Base-by-base conservation (phyloP, 345 rosid genomes). In the Viola odorata region DNA sequence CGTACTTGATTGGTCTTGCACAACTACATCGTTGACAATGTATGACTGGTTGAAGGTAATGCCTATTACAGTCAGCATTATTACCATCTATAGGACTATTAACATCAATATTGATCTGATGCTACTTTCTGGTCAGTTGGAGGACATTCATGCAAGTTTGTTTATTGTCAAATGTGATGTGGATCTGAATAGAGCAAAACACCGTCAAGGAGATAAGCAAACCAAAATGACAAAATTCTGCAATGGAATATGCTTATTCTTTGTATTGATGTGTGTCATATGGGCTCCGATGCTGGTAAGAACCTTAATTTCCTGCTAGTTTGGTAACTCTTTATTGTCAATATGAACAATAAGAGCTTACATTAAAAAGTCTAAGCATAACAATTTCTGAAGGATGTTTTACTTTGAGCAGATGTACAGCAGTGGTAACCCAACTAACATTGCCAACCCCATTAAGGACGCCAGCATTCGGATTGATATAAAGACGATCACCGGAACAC, bases 251-350 rank as follows among this genome's bases (percentile, higher is more conserved):
- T 79, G 80, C 71, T 57, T 79, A 51, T 75, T 79, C 63, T 72
- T 70, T 11, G 60, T 75, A 32, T 39, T 79, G 48, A 64, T 79
- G 17, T 75, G 80, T 64, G 80, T 75, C 12, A 75, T 79, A 45
- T 79, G 83, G 83, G 68, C 77, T 64, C 83, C 83, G 1, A 79
- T 79, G 78, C 73, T 79, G 83, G 83, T 79, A 69, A 78, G 64
- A 17, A 53, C 50, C 37, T 58, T 12, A 32, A 16, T 15, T 50
- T 41, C n/a, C 39, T 37, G 12, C 17, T 41, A 2, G 45, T 52
- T 47, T 10, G 37, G n/a, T 12, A n/a, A 48, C 45, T 38, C 12
- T 17, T 13, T 10, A 37, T 15, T 15, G 7, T 12, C 6, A 8
- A 55, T 11, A 42, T 53, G 16, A 14, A 17, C 12, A 4, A 3